Evolutionary conservation across 257 asterid genomes (phyloP).

Genomic region (Parsonsia alboflavescens): DNA sequence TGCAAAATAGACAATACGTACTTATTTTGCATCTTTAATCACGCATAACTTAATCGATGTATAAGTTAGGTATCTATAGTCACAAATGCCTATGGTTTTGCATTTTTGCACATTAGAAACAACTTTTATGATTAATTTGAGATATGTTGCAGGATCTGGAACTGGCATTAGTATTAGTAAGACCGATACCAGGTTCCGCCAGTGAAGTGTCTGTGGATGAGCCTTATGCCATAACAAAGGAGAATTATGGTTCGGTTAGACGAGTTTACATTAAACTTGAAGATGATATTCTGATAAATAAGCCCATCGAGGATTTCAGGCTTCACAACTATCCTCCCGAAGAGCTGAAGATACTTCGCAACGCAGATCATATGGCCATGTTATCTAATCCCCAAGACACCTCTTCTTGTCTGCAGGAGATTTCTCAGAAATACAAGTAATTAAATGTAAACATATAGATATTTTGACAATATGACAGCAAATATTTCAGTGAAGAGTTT

Average conservation of each 20-base stretch:
- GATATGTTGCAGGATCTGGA: conserved; percentile 6
- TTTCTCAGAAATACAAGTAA: not conserved
- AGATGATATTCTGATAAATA: conserved; percentile 4
- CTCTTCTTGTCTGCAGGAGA: not conserved
- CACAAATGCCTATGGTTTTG: too few relatives aligned
- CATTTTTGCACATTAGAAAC: too few relatives aligned
- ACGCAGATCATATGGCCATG: conserved; percentile 12
- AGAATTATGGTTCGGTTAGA: conserved; percentile 9
- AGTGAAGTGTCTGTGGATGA: too few relatives aligned
- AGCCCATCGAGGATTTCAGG: not conserved
- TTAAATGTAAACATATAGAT: too few relatives aligned
- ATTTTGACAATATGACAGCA: too few relatives aligned
- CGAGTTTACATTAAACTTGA: not conserved
- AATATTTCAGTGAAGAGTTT: too few relatives aligned
- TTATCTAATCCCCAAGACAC: conserved; percentile 6
- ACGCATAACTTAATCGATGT: too few relatives aligned
- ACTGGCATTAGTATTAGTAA: not conserved
- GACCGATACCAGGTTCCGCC: not conserved
- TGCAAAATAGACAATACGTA: too few relatives aligned
- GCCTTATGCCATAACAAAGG: not conserved
- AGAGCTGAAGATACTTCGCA: not conserved
- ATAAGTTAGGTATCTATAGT: too few relatives aligned
- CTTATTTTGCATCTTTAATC: too few relatives aligned
- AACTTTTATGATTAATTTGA: too few relatives aligned
- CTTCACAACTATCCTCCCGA: not conserved